Conservation (phyloP, 2,329 filamentous ascomycete genomes). For the Coniosporium tulheliwenetii region DNA sequence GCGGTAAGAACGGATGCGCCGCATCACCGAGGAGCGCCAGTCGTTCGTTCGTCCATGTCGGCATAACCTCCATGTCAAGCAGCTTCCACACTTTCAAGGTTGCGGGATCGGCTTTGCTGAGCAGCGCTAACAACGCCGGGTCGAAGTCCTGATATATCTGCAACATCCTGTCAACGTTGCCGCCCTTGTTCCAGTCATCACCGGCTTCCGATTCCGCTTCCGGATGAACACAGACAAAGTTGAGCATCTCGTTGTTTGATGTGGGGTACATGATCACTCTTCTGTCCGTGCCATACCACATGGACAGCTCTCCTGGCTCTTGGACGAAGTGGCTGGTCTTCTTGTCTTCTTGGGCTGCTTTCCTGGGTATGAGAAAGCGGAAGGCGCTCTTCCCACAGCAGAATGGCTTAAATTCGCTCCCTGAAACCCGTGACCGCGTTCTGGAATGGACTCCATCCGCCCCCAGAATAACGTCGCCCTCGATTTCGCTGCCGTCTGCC, state of each 20-base stretch:
- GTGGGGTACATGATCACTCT: constrained; percentile 28
- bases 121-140: constrained; percentile 16
- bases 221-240: constrained; percentile 24
- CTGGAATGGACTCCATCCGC: constrained; percentile 36
- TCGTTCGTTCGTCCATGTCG: constrained; percentile 36
- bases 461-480: constrained; percentile 36
- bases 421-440: constrained; percentile 13
- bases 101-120: constrained; percentile 21
- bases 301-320: constrained; percentile 20
- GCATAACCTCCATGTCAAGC: constrained; percentile 43
- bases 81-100: constrained; percentile 21
- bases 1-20: constrained; percentile 51
- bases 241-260: constrained; percentile 24
- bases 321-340: constrained; percentile 22
- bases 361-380: constrained; percentile 33
- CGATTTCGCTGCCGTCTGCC: constrained; percentile 25
- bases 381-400: constrained; percentile 39
- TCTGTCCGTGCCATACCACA: constrained; percentile 23
- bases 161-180: constrained; percentile 15
- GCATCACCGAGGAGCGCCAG: constrained; percentile 50
- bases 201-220: constrained; percentile 9
- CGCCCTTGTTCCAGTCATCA: constrained; percentile 16
- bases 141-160: constrained; percentile 20
- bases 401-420: constrained; percentile 19
- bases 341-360: constrained; percentile 22